A percentile compares a stretch with the other conserved stretches of the same genome.
phyloP scores from a whole-genome alignment of 78 protist genomes.

The Chrysochromulina parva region DNA sequence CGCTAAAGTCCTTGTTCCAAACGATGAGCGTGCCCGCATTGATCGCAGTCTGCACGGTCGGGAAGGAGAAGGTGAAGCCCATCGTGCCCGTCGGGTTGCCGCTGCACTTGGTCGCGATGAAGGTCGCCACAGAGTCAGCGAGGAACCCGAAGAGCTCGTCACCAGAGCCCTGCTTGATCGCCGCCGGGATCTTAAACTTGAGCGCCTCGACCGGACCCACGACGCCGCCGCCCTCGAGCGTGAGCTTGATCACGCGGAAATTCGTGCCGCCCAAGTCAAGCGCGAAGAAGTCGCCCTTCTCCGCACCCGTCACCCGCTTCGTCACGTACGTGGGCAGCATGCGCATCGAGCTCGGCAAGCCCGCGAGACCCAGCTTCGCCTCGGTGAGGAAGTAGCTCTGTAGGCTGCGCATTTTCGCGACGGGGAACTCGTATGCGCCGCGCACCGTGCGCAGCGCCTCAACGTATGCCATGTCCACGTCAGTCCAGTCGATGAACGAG shows the following conservation, averaged over 20 bases:
- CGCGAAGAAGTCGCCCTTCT: slow-evolving; percentile 41
- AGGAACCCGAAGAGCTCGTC: slow-evolving; percentile 48
- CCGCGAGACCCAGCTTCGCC: neutral
- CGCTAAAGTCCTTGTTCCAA: slow-evolving; percentile 55
- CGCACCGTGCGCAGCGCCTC: no score
- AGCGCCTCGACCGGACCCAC: neutral
- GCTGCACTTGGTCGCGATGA: neutral
- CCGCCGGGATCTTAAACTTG: neutral
- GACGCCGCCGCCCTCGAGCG: slow-evolving; percentile 21
- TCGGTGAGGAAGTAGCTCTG: neutral
- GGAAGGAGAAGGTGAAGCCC: slow-evolving; percentile 68
- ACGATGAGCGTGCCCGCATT: slow-evolving; percentile 24
- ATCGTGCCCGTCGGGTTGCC: neutral
- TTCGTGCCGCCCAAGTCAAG: slow-evolving; percentile 68
- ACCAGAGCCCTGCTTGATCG: neutral
- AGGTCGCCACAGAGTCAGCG: slow-evolving; percentile 29
- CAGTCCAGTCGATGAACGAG: no score
- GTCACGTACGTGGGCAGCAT: slow-evolving; percentile 21
- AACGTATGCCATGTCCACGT: no score
- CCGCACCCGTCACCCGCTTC: slow-evolving; percentile 4
- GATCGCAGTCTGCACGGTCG: slow-evolving; percentile 36
- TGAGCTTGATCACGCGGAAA: slow-evolving; percentile 50
- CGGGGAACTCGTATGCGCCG: no score
- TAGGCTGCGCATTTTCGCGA: neutral
- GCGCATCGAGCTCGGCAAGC: neutral